Evolutionary conservation across 805 yeast species (phyloP), one percentile per base, ranked within the genome.

Genomic region (Candida sanyiensis): DNA sequence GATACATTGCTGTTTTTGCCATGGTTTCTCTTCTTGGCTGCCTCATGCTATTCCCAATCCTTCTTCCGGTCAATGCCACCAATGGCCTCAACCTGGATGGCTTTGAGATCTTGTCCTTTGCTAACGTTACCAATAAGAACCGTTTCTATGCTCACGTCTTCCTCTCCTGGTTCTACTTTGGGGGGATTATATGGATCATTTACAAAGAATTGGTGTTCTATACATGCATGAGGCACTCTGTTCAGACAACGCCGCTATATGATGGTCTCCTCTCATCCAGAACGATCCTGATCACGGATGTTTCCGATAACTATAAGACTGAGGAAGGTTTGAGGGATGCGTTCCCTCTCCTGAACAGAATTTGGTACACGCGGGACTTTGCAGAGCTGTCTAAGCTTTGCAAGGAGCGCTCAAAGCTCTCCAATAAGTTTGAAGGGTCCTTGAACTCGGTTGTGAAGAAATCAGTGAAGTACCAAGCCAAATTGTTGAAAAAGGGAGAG

Each of bases 151-250:
- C 90, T 7, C 88, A 83, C 51, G 80, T 80, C 6, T 83, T 84
- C 54, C 54, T 81, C 39, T 79, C 88, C 15, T 83, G 93, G 93
- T 47, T 75, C 21, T 77, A 72, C 53, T 83, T 80, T 56, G 88
- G 86, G 6, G 42, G 70, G n/a, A 68, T 80, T 27, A 62, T 81
- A 23, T 83, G 72, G 57, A 66, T 77, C 40, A 76, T 84, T 43
- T 84, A 82, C 68, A 75, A 80, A 52, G 94, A 84, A 61, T 63
- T 84, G 64, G 75, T 77, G 17, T 81, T 74, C 61, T 84, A 83
- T 58, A 69, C 75, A 22, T 70, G 83, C 7, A 75, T 80, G 49
- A 77, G 88, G 67, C 93, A 84, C 48, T 80, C 80, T 18, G 48
- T 77, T 28, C 88, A 82, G 62, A 71, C 85, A 25, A 75, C 86